These are phyloP conservation scores for Amphibolis antarctica DNA, from an alignment of 106 monocot species.

Conservation along the genomic window DNA sequence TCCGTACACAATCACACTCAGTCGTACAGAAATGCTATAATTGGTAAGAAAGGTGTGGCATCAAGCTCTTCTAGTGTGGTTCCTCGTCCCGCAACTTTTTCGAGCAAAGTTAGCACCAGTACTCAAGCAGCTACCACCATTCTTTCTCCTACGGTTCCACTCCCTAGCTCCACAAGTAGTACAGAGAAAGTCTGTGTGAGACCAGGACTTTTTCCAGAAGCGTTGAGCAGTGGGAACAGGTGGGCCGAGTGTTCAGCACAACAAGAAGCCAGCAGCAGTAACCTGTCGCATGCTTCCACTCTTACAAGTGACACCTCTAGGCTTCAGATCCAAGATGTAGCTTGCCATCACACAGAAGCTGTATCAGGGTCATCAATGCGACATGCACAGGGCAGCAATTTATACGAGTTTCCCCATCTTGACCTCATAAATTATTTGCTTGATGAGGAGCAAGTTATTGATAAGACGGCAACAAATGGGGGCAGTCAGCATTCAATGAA, in stretches of 20 bases:
- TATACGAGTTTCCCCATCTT: slow-evolving; percentile 84
- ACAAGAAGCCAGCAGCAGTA: slow-evolving; percentile 11
- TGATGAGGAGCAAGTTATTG: slow-evolving; percentile 50
- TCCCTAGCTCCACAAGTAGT: slow-evolving; percentile 14
- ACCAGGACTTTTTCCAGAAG: slow-evolving; percentile 35
- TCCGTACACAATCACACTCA: slow-evolving; percentile 38
- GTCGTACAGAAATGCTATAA: slow-evolving; percentile 83
- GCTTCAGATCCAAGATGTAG: slow-evolving; percentile 7
- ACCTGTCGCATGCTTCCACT: not conserved
- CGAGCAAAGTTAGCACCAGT: slow-evolving; percentile 10
- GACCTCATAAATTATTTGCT: slow-evolving; percentile 92
- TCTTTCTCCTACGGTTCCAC: slow-evolving; percentile 11
- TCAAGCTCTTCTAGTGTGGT: slow-evolving; percentile 8
- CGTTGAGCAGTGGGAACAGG: slow-evolving; percentile 10
- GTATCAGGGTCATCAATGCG: slow-evolving; percentile 2
- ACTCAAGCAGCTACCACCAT: slow-evolving; percentile 12
- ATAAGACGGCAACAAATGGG: slow-evolving; percentile 4
- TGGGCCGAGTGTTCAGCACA: slow-evolving; percentile 16
- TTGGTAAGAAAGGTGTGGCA: slow-evolving; percentile 29
- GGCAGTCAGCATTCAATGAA: slow-evolving; percentile 9
- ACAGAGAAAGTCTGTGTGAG: slow-evolving; percentile 17
- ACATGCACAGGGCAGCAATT: slow-evolving; percentile 18
- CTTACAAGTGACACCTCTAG: not conserved
- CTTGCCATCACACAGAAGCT: slow-evolving; percentile 2
- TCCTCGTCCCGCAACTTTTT: slow-evolving; percentile 2